Base-by-base conservation (phyloP, 306 rosid species). In the Gastrolobium bilobum region DNA sequence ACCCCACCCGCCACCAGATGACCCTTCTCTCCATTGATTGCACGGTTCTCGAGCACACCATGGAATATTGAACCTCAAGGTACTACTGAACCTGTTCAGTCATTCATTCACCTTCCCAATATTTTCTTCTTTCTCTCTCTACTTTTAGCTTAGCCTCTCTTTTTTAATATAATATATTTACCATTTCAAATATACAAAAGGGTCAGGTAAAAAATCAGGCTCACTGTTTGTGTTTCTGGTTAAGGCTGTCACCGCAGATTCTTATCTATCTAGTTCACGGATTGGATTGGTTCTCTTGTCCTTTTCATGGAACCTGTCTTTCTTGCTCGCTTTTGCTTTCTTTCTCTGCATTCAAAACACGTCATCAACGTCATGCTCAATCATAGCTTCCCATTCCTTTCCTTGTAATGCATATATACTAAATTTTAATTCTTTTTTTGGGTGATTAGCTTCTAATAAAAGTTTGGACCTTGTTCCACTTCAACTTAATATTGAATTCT, bases 211-310 rank as follows among this genome's bases (percentile, higher is more conserved):
- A 34, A 43, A 77, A 68, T 60, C 13, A 37, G 5, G 4, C 37
- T 30, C 71, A 10, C 69, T 60, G 66, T 50, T 68, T 20, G 26
- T 20, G 26, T 20, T 20, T 70, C 14, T 29, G 15, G 11, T 30
- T 30, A 78, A 74, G 39, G 56, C 30, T 50, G 29, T 34, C 72
- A 9, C 39, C 26, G 14, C 46, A 40, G 35, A 79, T 68, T 80
- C 78, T 64, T 80, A 62, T 77, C 78, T 42, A 71, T 77, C 78
- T 42, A 71, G 64, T 50, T 47, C 29, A 6, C 53, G 10, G 38
- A 57, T 29, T 42, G 61, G 10, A 57, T 29, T 42, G 61, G 10
- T 7, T 72, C 20, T 39, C 46, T 76, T 81, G 76, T 77, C 62
- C 31, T 71, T 58, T 65, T 40, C 35, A 5, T 68, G 46, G 58